Base-by-base conservation (phyloP, 805 yeast genomes). In the Kregervanrija fluxuum region DNA sequence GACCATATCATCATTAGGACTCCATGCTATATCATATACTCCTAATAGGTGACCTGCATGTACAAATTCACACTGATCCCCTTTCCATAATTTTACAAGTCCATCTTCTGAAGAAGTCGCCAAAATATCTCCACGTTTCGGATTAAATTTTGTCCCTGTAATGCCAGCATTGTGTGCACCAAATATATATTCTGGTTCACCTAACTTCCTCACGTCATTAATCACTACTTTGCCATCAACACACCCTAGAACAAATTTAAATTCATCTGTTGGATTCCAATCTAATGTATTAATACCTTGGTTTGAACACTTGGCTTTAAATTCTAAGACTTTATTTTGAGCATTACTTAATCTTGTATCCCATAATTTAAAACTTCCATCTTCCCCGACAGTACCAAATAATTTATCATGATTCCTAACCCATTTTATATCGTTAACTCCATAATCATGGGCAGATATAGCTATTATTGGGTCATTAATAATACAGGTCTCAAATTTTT, bases 21-120 rank as follows among this genome's bases (percentile, higher is more conserved):
- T 84, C 97, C 97, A 90, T 32, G 79, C 73, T 30, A 88, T 64
- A 54, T 89, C 97, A 51, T 83, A 85, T 3, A 90, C 86, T 3
- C 91, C 89, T n/a, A 83, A 68, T 75, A 82, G 74, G 61, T 90
- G 98, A 0, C 97, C 97, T 3, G 80, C 82, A 62, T 90, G 98
- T 3, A 72, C 70, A 57, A 90, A 89, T 8, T 78, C 38, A 42
- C 48, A 22, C 55, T 49, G 8, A 5, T 70, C 50, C 3, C 77
- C 57, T 54, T 85, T 84, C 77, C 82, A 80, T 2, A 87, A 34
- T 54, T 77, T 78, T 9, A 82, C 88, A 39, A 71, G 54, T 1
- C 77, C 75, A 54, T 82, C 88, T 2, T 75, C 74, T n/a, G 82
- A 79, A 0, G 82, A 77, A 0, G 85, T 79, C 0, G 86, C 90